Conservation (phyloP, 148 eudicot genomes). For the Silene conica region DNA sequence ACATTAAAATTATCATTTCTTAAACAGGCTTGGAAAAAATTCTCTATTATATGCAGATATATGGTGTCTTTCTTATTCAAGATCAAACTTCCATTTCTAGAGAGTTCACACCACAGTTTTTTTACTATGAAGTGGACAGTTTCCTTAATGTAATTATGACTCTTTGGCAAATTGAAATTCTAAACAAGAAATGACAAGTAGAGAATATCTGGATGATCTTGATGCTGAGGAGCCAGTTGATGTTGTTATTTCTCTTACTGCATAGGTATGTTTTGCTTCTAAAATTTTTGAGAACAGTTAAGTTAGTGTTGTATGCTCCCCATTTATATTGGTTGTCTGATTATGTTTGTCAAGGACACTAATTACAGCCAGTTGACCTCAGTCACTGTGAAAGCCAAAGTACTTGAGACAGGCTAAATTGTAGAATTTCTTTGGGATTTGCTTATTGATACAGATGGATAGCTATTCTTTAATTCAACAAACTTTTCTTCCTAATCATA, state of each 20-base stretch:
- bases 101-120: slow-evolving; percentile 4
- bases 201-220: slow-evolving; percentile 90
- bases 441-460: slow-evolving; percentile 88
- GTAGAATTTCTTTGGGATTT: slow-evolving; percentile 48
- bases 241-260: slow-evolving; percentile 79
- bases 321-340: not conserved
- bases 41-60: slow-evolving; percentile 96
- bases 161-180: slow-evolving; percentile 20
- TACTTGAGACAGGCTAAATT: slow-evolving; percentile 40
- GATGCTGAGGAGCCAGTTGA: slow-evolving; percentile 99
- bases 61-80: slow-evolving; percentile 15
- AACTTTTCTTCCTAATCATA: slow-evolving; percentile 51
- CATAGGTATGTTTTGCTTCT: slow-evolving; percentile 50
- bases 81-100: not conserved
- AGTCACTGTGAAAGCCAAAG: slow-evolving; percentile 45
- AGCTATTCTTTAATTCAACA: too few species aligned
- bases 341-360: slow-evolving; percentile 7
- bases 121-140: slow-evolving; percentile 6
- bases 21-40: too few species aligned
- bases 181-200: slow-evolving; percentile 74
- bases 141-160: slow-evolving; percentile 10
- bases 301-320: not conserved
- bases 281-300: not conserved
- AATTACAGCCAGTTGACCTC: too few species aligned
- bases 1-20: too few species aligned